Conservation (phyloP, 768 basidiomycete genomes). For the Exidia glandulosa region DNA sequence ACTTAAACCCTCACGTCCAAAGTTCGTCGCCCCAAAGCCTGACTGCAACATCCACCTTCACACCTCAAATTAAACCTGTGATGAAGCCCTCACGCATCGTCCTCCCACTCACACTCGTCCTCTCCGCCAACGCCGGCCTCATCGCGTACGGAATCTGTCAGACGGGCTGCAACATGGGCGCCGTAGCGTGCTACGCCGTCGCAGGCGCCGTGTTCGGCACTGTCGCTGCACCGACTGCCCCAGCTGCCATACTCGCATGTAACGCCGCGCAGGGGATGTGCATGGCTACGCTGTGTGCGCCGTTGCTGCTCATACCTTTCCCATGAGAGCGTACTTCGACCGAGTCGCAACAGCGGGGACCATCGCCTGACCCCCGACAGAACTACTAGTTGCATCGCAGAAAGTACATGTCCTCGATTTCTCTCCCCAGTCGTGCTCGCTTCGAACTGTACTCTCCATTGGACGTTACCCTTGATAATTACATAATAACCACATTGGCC, state of each 20-base stretch:
- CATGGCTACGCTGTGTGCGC: conserved; percentile 27
- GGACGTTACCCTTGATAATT: no score
- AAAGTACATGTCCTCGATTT: no score
- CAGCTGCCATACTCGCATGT: conserved; percentile 29
- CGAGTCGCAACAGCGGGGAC: no score
- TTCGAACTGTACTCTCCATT: no score
- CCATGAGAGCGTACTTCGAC: conserved; percentile 19
- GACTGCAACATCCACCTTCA: no score
- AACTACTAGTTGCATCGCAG: no score
- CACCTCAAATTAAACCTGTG: no score
- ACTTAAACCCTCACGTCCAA: no score
- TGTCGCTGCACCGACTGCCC: conserved; percentile 22
- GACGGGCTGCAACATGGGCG: conserved; percentile 27
- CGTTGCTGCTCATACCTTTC: conserved; percentile 25
- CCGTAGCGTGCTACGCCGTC: conserved; percentile 32
- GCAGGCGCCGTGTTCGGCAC: conserved; percentile 35
- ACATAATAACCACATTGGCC: no score
- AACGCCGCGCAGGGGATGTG: conserved; percentile 34
- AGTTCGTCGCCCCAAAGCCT: no score
- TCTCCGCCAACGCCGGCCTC: conserved; percentile 16
- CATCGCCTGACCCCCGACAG: no score
- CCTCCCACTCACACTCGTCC: neutral
- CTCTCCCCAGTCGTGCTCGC: no score
- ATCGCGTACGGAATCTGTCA: conserved; percentile 33
- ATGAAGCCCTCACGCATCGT: neutral